Percentiles rank a stretch among this genome's conserved stretches.
Conservation (phyloP, 352 stramenopile genomes). For the Phytophthora uliginosa region DNA sequence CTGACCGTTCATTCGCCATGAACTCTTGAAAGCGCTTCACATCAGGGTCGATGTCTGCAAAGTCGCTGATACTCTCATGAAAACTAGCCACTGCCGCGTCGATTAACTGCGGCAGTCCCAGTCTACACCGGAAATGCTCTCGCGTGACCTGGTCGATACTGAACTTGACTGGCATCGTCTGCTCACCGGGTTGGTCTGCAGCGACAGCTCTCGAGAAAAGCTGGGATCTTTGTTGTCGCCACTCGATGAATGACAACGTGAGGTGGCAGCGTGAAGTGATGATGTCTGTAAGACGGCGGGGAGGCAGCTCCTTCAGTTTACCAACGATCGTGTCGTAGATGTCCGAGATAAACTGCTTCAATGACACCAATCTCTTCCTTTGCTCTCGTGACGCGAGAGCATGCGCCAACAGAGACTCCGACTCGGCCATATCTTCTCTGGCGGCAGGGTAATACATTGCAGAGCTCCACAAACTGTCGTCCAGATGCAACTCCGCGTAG, state of each 20-base stretch:
- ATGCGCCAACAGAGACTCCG: constrained; percentile 34
- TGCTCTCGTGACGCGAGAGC: constrained; percentile 53
- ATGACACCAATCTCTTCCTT: constrained; percentile 50
- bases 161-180: constrained; percentile 38
- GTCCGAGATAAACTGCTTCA: constrained; percentile 81
- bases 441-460: constrained; percentile 39
- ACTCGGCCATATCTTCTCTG: constrained; percentile 10
- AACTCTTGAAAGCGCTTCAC: constrained; percentile 73
- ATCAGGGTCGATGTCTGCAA: constrained; percentile 58
- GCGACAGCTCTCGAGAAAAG: constrained; percentile 30
- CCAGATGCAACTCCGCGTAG: constrained; percentile 38
- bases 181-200: constrained; percentile 19
- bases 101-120: constrained; percentile 66
- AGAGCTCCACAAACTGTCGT: constrained; percentile 51
- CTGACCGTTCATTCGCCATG: constrained; percentile 51
- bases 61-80: constrained; percentile 39
- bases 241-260: constrained; percentile 60
- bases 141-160: constrained; percentile 49
- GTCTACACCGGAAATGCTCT: constrained; percentile 76
- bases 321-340: constrained; percentile 77
- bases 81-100: constrained; percentile 53
- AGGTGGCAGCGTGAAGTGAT: constrained; percentile 52
- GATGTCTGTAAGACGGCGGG: constrained; percentile 26
- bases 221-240: constrained; percentile 32
- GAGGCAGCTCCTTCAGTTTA: constrained; percentile 49